Evolutionary conservation across 2,329 filamentous ascomycete species (phyloP), one percentile per base, ranked within the genome.

Genomic region (Pestalotiopsis sp.): DNA sequence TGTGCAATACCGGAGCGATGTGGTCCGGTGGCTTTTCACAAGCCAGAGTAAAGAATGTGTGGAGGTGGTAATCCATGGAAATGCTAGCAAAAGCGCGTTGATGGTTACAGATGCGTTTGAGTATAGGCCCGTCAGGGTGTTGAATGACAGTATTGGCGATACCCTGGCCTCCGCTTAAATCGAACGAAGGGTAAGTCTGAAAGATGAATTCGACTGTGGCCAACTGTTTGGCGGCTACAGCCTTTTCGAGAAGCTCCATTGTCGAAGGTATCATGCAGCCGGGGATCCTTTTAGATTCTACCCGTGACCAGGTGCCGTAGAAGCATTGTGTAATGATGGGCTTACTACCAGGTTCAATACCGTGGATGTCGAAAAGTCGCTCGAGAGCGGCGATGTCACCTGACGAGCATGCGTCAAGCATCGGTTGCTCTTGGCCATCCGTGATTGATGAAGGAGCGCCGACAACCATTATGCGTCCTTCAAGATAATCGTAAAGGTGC

Each of bases 351-450:
- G 3, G 60, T 36, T 41, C 27, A 62, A 62, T 62, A 6, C 36
- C 60, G 36, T 39, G 60, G 11, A 41, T 41, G 36, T 36, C 38
- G 4, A 41, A 41, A 17, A 62, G 11, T 4, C 12, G 13, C 60
- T 62, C 9, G 11, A 62, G 60, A 62, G 36, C 60, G 36, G n/a
- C 60, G 2, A 62, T 11, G 36, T 62, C 36, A 2, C 60, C 36
- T 41, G 36, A 62, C 60, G 60, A 62, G 60, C 60, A 62, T 23
- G 60, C 60, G 27, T 62, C 7, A 36, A 62, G 60, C 60, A 62
- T 39, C 25, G 60, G n/a, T 23, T 62, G 60, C 27, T 41, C 60
- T 62, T 23, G 60, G 27, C 36, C 36, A 62, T 62, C n/a, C 60
- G 11, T 41, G 9, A 62, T 27, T 36, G 27, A 62, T 25, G 60